Base-by-base conservation (phyloP, 148 eudicot genomes). In the Simmondsia chinensis region DNA sequence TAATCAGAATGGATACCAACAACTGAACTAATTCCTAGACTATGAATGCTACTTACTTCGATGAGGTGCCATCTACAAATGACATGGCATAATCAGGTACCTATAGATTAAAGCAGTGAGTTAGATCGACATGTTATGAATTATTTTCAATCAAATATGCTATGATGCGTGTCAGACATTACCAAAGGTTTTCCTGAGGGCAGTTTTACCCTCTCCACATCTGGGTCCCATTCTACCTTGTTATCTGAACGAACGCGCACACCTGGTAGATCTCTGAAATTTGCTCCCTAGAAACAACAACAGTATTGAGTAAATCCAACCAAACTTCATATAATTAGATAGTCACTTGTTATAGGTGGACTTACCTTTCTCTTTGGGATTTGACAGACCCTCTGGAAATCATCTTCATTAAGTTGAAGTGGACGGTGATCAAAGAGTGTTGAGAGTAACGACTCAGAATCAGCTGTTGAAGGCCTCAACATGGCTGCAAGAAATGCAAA, bases 61-160 rank as follows among this genome's bases (percentile, higher is more conserved):
- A 43, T 15, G 99, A 85, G 11, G 46, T 37, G 8, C 94, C 95
- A 0, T 36, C 8, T 0, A 82, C 70, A 60, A 68, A 91, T n/a
- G 35, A 40, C 75, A 91, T 76, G 0, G 95, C 94, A 54, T 91
- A 85, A 33, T 82, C 74, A 2, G 95, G 99, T 0, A 91, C 84
- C 95, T 84, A n/a, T n/a, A n/a, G n/a, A n/a, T n/a, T n/a, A n/a
- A n/a, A n/a, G n/a, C n/a, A n/a, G n/a, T n/a, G n/a, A n/a, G n/a
- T n/a, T n/a, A n/a, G n/a, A n/a, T n/a, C n/a, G n/a, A n/a, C n/a
- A n/a, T n/a, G n/a, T n/a, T n/a, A n/a, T n/a, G n/a, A n/a, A n/a
- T n/a, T n/a, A n/a, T n/a, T n/a, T n/a, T n/a, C n/a, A n/a, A n/a
- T n/a, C n/a, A n/a, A n/a, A n/a, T n/a, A n/a, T n/a, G n/a, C n/a